Base-by-base conservation (phyloP, 23 red algal species). In the Cyanidiococcus yangmingshanensis region DNA sequence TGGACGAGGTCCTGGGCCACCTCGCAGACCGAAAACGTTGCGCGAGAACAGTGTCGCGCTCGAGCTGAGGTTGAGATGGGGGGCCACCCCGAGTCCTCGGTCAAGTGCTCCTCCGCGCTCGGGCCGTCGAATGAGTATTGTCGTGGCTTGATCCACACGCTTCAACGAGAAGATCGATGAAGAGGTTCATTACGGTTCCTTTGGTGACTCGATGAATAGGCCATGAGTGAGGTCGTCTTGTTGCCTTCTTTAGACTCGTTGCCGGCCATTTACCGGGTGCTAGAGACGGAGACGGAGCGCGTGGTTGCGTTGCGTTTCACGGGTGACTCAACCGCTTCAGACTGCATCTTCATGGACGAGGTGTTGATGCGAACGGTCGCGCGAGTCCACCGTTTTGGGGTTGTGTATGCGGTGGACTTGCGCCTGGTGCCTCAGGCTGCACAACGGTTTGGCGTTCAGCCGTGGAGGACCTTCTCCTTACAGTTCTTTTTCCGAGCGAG, bases 401-500 rank as follows among this genome's bases (percentile, higher is more conserved):
- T 71, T 12, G 63, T 71, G 63, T 71, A 71, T 29, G 63, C 12
- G 7, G 63, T 71, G 63, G 63, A 71, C 63, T 35, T 71, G n/a
- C 21, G n/a, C 12, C 63, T 27, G 21, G 63, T 71, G 15, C 63
- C 63, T 3, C n/a, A 71, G 63, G 21, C n/a, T 71, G 21, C 63
- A 29, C n/a, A 30, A 29, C 63, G 63, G 12, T 71, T 25, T 7
- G 63, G 63, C 63, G 63, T 71, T 25, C 3, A 25, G 63, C 16
- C 21, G 63, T 32, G n/a, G 63, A 2, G n/a, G 27, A 12, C 63
- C n/a, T 30, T 71, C 12, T 25, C 63, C 12, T 7, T 71, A 2
- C 63, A 71, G 32, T 71, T 71, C 63, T 71, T 17, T 35, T 71
- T 17, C 32, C 63, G 63, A 25, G 12, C 7, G 63, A 12, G 63